Base-by-base conservation (phyloP, 2,329 filamentous ascomycete species). In the Paecilomyces fulvus region DNA sequence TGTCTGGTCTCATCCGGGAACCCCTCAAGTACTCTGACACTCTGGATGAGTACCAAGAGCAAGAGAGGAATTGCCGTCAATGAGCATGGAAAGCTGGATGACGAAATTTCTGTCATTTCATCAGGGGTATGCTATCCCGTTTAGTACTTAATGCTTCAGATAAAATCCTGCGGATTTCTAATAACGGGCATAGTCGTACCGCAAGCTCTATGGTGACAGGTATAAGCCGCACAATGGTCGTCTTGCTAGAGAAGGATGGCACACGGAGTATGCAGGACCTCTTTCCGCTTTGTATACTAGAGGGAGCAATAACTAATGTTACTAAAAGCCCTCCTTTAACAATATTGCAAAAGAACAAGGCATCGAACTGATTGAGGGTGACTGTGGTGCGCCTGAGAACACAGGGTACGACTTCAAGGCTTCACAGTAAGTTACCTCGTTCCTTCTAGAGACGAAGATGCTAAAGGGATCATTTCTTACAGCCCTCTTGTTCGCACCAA, bases 321-420 rank as follows among this genome's bases (percentile, higher is more conserved):
- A 25, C 55, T 55, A 31, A 25, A 57, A 62, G 46, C 61, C 59
- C 3, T 52, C 49, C 30, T 63, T 61, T 17, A 58, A 57, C 31
- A 56, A 61, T 11, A 50, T 59, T 10, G 59, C 62, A 7, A 57
- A 60, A 43, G 50, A 59, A 33, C 55, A 58, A 23, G 60, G 60
- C 33, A 53, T 58, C 20, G 57, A 61, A 11, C 55, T 65, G 10
- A 57, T 59, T 37, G 56, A 58, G 21, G 52, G 55, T 30, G 56
- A 57, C 21, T 57, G 57, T 9, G 82, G 82, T 1, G 79, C 77
- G 1, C 80, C 79, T 1, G 68, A 81, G 51, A 84, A 84, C 59
- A 69, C 78, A 46, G 81, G 81, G 48, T 68, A 69, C 7, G 72
- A 74, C 20, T 72, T 84, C 37, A 67, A 64, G 49, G 75, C 80